phyloP scores from a whole-genome alignment of 2,329 filamentous ascomycete species.

The Rhynchosporium secalis region DNA sequence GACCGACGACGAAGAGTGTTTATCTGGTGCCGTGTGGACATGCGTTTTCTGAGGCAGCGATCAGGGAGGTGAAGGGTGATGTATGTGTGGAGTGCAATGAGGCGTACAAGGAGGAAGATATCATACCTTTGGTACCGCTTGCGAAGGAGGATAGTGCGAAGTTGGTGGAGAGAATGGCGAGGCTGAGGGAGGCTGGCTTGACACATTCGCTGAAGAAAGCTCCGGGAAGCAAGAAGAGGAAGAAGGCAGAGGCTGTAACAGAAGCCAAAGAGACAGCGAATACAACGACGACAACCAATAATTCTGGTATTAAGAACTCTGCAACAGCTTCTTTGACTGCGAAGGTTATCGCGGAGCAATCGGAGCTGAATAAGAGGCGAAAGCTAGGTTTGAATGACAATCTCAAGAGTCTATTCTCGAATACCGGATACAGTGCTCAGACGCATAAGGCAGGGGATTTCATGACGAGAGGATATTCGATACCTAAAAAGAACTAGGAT shows the following conservation, averaged over 20 bases:
- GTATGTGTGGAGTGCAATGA: conserved; percentile 73
- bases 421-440: conserved; percentile 44
- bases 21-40: conserved; percentile 96
- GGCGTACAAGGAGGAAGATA: conserved; percentile 68
- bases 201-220: conserved; percentile 88
- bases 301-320: conserved; percentile 76
- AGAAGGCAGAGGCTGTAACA: conserved; percentile 57
- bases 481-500: conserved; percentile 44
- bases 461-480: conserved; percentile 58
- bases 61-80: conserved; percentile 74
- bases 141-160: conserved; percentile 68
- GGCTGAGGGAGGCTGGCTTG: conserved; percentile 69
- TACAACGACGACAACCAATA: conserved; percentile 39
- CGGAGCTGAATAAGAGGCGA: conserved; percentile 74
- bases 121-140: conserved; percentile 79
- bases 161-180: conserved; percentile 65
- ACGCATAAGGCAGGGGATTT: conserved; percentile 50
- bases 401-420: conserved; percentile 54
- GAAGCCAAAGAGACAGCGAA: conserved; percentile 28
- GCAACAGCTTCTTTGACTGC: conserved; percentile 83
- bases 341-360: conserved; percentile 84
- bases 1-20: conserved; percentile 74
- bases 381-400: conserved; percentile 63
- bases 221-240: conserved; percentile 69
- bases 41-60: conserved; percentile 83